Base-by-base conservation (phyloP, 139 green algal genomes). In the Pycnococcus provasolii region DNA sequence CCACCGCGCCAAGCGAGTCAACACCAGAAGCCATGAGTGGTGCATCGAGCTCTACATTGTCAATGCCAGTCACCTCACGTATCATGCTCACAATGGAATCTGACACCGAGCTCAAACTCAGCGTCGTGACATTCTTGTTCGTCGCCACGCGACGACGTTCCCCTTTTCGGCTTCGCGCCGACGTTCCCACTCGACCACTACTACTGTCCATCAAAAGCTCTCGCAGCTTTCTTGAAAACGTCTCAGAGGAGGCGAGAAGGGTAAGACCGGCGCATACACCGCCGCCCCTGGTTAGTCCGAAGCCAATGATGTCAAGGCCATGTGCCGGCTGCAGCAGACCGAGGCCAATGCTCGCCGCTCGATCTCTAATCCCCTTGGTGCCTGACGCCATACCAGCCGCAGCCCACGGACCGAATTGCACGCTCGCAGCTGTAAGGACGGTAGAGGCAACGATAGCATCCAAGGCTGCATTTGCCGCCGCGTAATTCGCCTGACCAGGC, bases 331-430 rank as follows among this genome's bases (percentile, higher is more conserved):
- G 13, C 51, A 87, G 45, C 43, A 82, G 44, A 0, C 65, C 66
- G 66, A 95, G 88, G 64, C 89, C 88, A 5, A 73, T 89, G 5
- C 79, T 77, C 68, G 84, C 76, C 68, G 91, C 78, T 4, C 88
- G 68, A 40, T 26, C 26, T 26, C 26, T 26, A 26, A 26, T 26
- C 39, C 65, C 67, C 2, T 83, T 77, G 58, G 83, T 79, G 3
- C 41, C 42, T 0, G 77, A 73, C 7, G 89, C 89, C 89, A 95
- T 95, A 63, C 89, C 89, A 2, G 72, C 80, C 40, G 81, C 83
- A 2, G 71, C 78, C 89, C 89, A 96, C 11, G 89, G 89, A 42
- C 89, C 89, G 88, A 88, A 96, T 73, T 96, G 89, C 53, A 94
- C 59, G 52, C 74, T 84, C 50, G 44, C 45, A 48, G 2, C 54